A percentile compares a stretch with the other conserved stretches of the same genome.
Conservation (phyloP, 805 yeast genomes). For the Spencermartinsiella europaea region DNA sequence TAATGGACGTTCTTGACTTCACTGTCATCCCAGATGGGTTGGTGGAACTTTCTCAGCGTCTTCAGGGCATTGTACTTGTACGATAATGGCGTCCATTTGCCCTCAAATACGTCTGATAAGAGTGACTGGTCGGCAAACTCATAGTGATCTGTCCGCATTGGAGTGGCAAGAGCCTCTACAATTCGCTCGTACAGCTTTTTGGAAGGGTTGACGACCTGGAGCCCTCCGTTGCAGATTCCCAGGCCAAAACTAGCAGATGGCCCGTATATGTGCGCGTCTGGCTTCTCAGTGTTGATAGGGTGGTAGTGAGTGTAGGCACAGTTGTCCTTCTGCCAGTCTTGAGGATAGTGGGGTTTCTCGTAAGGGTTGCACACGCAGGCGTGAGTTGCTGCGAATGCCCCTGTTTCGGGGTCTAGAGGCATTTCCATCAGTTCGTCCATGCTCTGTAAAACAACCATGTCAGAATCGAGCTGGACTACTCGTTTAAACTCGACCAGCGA, state of each 20-base stretch:
- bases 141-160: constrained; percentile 38
- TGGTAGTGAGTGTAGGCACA: constrained; percentile 41
- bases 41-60: constrained; percentile 43
- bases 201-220: constrained; percentile 46
- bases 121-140: constrained; percentile 57
- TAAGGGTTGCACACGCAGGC: constrained; percentile 62
- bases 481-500: constrained; percentile 46
- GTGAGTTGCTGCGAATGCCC: constrained; percentile 51
- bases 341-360: constrained; percentile 47
- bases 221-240: constrained; percentile 55
- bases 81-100: constrained; percentile 47
- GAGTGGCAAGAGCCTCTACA: constrained; percentile 36
- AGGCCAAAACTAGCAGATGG: constrained; percentile 42
- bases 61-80: constrained; percentile 54
- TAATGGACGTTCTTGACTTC: constrained; percentile 55
- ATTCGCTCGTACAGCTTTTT: constrained; percentile 37
- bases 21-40: constrained; percentile 42
- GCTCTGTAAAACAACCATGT: constrained; percentile 51
- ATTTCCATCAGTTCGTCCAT: constrained; percentile 57
- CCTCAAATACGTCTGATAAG: constrained; percentile 48
- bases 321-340: constrained; percentile 46
- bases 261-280: constrained; percentile 30
- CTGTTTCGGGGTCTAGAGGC: constrained; percentile 32
- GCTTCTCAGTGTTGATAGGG: constrained; percentile 18
- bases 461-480: constrained; percentile 53